Conservation (phyloP, 495 filamentous ascomycete genomes). For the Tuber umbilicatum region DNA sequence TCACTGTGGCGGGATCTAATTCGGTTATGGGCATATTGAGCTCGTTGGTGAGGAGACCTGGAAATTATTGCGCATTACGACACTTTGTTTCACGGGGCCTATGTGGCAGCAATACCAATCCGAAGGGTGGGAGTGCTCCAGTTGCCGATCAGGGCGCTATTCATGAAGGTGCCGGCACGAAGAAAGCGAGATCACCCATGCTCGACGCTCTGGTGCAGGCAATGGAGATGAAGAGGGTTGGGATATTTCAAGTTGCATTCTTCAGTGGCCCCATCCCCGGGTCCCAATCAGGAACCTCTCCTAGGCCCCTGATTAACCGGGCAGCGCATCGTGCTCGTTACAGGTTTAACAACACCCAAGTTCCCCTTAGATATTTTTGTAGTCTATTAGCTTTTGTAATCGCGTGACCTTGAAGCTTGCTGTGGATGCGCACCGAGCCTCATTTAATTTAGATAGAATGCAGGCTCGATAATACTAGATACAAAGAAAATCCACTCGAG, state of each 20-base stretch:
- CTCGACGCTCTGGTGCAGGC: too few species aligned
- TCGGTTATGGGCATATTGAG: too few species aligned
- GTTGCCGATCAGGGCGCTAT: background rate
- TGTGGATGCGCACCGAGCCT: background rate
- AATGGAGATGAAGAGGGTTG: background rate
- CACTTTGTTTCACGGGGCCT: too few species aligned
- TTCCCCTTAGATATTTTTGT: background rate
- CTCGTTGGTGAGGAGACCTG: too few species aligned
- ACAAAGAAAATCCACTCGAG: background rate
- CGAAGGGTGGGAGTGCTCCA: background rate
- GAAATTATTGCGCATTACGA: too few species aligned
- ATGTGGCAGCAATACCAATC: background rate
- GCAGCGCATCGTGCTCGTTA: background rate
- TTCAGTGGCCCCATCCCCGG: background rate
- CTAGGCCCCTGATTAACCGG: background rate
- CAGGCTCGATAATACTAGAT: background rate
- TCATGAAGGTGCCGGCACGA: background rate
- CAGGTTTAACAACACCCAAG: background rate
- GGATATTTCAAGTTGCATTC: background rate
- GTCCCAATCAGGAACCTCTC: too few species aligned
- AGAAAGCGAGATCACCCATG: too few species aligned
- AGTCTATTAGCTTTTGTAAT: too few species aligned
- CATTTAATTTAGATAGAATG: background rate
- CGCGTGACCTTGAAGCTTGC: background rate
- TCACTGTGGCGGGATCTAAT: too few species aligned